These are phyloP conservation scores for Plasmopara muralis DNA, from an alignment of 352 stramenopile species.

Conservation along the genomic window DNA sequence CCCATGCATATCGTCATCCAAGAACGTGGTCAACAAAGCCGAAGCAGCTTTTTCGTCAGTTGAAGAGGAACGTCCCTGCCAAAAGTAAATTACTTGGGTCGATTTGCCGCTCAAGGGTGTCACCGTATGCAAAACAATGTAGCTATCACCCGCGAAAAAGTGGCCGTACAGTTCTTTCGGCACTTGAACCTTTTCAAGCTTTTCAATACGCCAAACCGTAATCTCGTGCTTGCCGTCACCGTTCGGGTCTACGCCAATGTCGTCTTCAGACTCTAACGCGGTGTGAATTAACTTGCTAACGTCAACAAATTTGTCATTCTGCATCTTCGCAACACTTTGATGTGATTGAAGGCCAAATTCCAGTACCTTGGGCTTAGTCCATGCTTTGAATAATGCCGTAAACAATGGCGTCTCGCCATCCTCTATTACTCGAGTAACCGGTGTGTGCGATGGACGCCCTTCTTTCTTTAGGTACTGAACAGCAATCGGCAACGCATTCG, in stretches of 20 bases:
- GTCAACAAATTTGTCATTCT: conserved; percentile 44
- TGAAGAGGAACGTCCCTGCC: conserved; percentile 80
- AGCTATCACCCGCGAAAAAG: conserved; percentile 94
- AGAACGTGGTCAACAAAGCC: conserved; percentile 53
- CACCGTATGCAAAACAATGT: conserved; percentile 89
- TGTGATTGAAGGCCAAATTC: conserved; percentile 57
- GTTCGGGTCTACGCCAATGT: conserved; percentile 56
- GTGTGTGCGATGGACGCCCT: conserved; percentile 47
- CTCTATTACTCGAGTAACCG: conserved; percentile 81
- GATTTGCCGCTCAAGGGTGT: conserved; percentile 55
- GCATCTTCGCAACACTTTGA: conserved; percentile 33
- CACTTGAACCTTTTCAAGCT: conserved; percentile 84
- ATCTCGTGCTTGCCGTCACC: conserved; percentile 74
- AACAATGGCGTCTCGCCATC: conserved; percentile 79
- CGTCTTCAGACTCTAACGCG: conserved; percentile 46
- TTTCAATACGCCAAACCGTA: conserved; percentile 88
- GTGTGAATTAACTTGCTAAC: conserved; percentile 51
- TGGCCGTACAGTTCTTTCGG: conserved; percentile 77
- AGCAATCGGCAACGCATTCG: conserved; percentile 76
- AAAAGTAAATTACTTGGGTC: conserved; percentile 89
- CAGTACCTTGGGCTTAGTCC: conserved; percentile 61
- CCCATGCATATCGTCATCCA: conserved; percentile 83
- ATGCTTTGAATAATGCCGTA: conserved; percentile 77
- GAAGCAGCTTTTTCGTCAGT: conserved; percentile 84
- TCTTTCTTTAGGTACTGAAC: conserved; percentile 81